Percentiles rank a stretch among this genome's conserved stretches.
Conservation (phyloP, 176 grass and related monocot genomes). For the Canna indica region DNA sequence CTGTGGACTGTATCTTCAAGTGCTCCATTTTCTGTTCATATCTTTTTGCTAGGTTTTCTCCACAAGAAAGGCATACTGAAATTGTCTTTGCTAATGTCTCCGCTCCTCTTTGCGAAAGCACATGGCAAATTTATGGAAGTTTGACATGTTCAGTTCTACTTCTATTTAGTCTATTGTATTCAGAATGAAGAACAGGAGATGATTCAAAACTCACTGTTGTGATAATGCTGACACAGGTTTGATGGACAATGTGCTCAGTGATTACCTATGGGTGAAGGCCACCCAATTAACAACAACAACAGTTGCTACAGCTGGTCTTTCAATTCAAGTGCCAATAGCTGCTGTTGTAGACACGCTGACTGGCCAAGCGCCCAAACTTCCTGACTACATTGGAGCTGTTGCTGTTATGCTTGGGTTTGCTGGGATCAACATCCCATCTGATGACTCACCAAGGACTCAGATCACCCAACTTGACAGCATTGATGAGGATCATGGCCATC, state of each 20-base stretch:
- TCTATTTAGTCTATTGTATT: neutral
- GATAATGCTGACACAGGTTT: constrained; percentile 41
- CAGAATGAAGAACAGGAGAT: neutral
- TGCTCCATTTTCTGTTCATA: neutral
- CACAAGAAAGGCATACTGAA: neutral
- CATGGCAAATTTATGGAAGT: neutral
- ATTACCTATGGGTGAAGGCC: constrained; percentile 92
- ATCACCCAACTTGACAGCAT: neutral
- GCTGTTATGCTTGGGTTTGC: constrained; percentile 81
- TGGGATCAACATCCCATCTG: constrained; percentile 64
- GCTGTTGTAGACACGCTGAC: constrained; percentile 70
- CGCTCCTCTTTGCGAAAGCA: neutral
- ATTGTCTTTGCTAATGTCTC: neutral
- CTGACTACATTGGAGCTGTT: constrained; percentile 61
- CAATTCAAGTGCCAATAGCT: constrained; percentile 92
- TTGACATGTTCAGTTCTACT: neutral
- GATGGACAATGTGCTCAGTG: constrained; percentile 90
- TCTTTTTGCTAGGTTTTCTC: neutral
- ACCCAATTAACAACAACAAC: constrained; percentile 87
- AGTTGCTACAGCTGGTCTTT: constrained; percentile 85
- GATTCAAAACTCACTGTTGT: neutral
- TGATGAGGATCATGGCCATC: constrained; percentile 2
- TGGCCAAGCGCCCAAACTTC: constrained; percentile 58
- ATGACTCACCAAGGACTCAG: constrained; percentile 11
- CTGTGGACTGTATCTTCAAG: too few species aligned